Base-by-base conservation (phyloP, 2,329 filamentous ascomycete genomes). In the Elsinoe perseae region DNA sequence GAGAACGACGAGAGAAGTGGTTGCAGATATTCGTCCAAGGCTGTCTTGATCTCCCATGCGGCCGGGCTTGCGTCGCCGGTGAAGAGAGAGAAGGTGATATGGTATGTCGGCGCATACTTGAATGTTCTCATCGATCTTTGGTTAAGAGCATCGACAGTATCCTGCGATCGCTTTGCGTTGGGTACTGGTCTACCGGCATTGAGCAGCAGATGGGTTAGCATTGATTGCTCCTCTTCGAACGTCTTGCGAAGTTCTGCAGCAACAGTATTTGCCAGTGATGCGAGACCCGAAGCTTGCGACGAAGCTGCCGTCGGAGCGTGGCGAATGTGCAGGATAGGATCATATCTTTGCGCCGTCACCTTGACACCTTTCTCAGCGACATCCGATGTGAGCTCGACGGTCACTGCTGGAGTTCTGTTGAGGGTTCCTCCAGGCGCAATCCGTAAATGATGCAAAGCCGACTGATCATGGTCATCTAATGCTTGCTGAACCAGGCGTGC, bases 71-170 rank as follows among this genome's bases (percentile, higher is more conserved):
- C 80, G 1, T 84, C 84, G 10, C 87, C 86, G 0, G 89, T 93
- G 68, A 98, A 97, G 2, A 98, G 78, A 0, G 93, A 98, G 67
- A 98, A 95, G 0, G 91, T 95, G 25, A 98, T 76, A 68, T 98
- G 93, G 68, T 97, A 98, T 0, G 89, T 95, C 12, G 91, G 84
- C 3, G 93, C 86, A 68, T 96, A 95, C 68, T 92, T 95, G 66
- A 97, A 80, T 0, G 90, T 89, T 52, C 90, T 80, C 2, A 87
- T 93, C 32, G 87, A 87, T 59, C 90, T 86, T 56, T 77, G 76
- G 59, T 77, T 77, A 27, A 85, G 79, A 77, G 86, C 64, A 73
- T 80, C 63, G 6, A 63, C 62, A 14, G 65, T 65, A 36, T 73
- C 71, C n/a, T 67, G 63, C 9, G 70, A 69, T 28, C 32, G 50